Evolutionary conservation across 164 flowering plant species (phyloP), one percentile per base, ranked within the genome.

Genomic region (Cinnamomum chago): DNA sequence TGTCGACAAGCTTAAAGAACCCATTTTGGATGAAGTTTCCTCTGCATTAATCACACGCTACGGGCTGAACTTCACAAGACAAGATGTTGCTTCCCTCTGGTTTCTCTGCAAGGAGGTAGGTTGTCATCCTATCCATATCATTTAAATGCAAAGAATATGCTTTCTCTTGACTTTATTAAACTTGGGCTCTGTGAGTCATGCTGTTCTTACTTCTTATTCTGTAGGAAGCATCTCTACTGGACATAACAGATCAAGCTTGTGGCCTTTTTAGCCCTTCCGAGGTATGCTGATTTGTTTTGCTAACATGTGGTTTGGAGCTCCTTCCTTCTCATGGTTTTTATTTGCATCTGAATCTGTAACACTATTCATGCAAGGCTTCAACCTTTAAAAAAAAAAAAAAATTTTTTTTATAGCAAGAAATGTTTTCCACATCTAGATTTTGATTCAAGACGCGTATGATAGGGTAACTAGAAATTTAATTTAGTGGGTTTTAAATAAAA

Each of bases 31-130:
- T 81, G 94, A 94, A 75, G 81, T 94, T 64, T 77, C 90, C 5
- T 69, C 84, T 75, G 82, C 88, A 65, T 68, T 94, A 73, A 74
- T 58, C 22, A 72, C 13, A 50, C 92, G 90, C 24, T 90, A 88
- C 80, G 85, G 79, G 65, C 80, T 94, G 72, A 91, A 90, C 78
- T 89, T 94, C 74, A 89, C 92, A 12, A 79, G 82, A 77, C 85
- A 88, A 73, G 93, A 89, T 81, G 78, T 79, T 55, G 79, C 93
- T 64, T 86, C 92, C 70, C 90, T 94, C 55, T 94, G 98, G 98
- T 91, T 91, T 82, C 77, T 94, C 4, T 94, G 98, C 84, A 94
- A 92, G 80, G 97, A 94, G 97, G 98, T 88, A 51, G n/a, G 47
- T 67, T 12, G 69, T 27, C 13, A 18, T 28, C 50, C 52, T 14